phyloP scores from a whole-genome alignment of 208 protist genomes.

The Trichomonas vaginalis region DNA sequence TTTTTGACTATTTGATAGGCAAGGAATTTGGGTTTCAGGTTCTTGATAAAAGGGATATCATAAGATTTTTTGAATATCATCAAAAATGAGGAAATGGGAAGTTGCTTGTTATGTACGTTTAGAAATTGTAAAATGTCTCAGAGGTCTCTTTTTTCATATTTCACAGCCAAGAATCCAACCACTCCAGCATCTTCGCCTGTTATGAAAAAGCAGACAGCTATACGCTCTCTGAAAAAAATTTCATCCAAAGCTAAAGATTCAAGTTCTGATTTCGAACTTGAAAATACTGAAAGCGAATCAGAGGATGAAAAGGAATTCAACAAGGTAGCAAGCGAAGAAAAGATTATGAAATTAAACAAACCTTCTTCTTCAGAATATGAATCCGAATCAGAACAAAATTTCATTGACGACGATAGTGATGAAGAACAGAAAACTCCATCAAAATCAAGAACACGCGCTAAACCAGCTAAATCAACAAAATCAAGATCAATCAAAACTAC shows the following conservation, averaged over 20 bases:
- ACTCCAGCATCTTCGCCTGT: not conserved
- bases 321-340: not conserved
- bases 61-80: too few species aligned
- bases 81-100: too few species aligned
- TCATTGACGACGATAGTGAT: not conserved
- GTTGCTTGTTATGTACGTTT: too few species aligned
- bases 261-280: not conserved
- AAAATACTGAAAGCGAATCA: not conserved
- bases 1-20: too few species aligned
- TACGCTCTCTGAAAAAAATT: not conserved
- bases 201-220: not conserved
- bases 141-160: not conserved
- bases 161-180: not conserved
- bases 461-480: not conserved
- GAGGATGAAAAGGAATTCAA: conserved; percentile 1
- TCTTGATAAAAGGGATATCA: too few species aligned
- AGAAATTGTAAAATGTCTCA: not conserved
- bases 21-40: too few species aligned
- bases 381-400: not conserved
- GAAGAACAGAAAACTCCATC: not conserved
- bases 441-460: not conserved
- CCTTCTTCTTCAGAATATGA: not conserved
- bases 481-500: not conserved
- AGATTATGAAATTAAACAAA: not conserved
- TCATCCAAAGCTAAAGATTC: not conserved